A percentile compares a stretch with the other conserved stretches of the same genome.
phyloP scores from a whole-genome alignment of 257 asterid species.

The Haberlea rhodopensis region DNA sequence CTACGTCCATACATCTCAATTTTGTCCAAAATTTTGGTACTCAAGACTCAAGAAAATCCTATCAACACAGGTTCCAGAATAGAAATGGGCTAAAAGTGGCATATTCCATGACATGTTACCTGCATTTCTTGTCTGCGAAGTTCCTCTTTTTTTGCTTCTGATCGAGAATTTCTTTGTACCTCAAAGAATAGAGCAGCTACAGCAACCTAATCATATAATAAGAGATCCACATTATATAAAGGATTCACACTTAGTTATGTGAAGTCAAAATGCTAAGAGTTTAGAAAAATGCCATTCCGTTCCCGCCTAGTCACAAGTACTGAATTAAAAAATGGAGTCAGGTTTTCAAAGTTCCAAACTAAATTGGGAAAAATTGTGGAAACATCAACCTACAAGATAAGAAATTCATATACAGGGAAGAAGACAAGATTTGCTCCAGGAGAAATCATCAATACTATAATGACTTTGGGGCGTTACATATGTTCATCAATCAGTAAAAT shows the following conservation, averaged over 20 bases:
- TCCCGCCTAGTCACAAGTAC: background rate
- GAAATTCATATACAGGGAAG: background rate
- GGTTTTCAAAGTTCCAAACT: background rate
- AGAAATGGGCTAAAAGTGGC: background rate
- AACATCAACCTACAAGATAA: background rate
- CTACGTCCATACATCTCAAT: background rate
- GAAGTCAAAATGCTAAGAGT: background rate
- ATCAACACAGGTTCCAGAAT: background rate
- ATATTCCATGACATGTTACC: conserved; percentile 37
- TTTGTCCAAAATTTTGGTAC: background rate
- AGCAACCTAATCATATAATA: conserved; percentile 50
- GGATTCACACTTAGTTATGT: background rate
- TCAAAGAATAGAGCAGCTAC: conserved; percentile 68
- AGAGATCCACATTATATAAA: background rate
- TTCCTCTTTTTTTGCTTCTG: conserved; percentile 92
- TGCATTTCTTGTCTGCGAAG: conserved; percentile 56
- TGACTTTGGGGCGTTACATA: no score
- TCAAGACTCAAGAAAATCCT: no score
- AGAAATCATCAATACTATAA: background rate
- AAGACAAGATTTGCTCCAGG: background rate
- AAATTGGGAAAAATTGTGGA: no score
- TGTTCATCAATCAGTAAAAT: no score
- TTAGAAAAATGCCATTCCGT: background rate
- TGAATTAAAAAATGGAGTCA: background rate
- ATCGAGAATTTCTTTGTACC: conserved; percentile 75